Base-by-base conservation (phyloP, 2,329 filamentous ascomycete species). In the Periconia macrospinosa region DNA sequence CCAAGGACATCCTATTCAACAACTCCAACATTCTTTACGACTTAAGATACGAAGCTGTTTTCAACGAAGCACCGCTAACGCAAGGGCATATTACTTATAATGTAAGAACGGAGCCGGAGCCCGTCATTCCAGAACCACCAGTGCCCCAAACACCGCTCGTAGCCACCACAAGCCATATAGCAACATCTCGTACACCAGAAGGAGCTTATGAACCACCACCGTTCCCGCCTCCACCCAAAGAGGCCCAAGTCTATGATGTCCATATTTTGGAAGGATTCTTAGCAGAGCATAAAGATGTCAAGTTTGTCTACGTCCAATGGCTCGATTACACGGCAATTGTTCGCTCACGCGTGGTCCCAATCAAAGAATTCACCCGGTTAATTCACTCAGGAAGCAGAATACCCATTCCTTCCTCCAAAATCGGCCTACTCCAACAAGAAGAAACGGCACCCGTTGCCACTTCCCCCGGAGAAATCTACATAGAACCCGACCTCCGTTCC, bases 21-120 rank as follows among this genome's bases (percentile, higher is more conserved):
- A 95, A 92, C 60, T 84, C 90, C 0, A 93, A 92, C 65, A 75
- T 78, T n/a, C 75, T 94, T 0, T 95, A 94, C 66, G 77, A 81
- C 13, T 80, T 95, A 1, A 73, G 79, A 27, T 72, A 69, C 43
- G 58, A 68, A 0, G 73, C 85, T 11, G 41, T 62, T 1, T 73
- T 72, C 44, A 59, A 65, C 41, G 71, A 73, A 17, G 55, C 58
- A 30, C 30, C 62, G 3, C 52, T 58, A 35, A 40, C 55, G 8
- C 58, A 61, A 7, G 17, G 67, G 73, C 33, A 64, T 23, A 49
- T 67, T 15, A 63, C 63, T 6, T 70, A 58, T 56, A 18, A 42
- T 58, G 9, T 55, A 54, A 30, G 49, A 30, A n/a, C 20, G 19
- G 43, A 33, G 41, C 41, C 41, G 3, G 41, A 17, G 41, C 17